These are phyloP conservation scores for Vanrija pseudolonga DNA, from an alignment of 1,284 basidiomycete genomes.

Conservation along the genomic window DNA sequence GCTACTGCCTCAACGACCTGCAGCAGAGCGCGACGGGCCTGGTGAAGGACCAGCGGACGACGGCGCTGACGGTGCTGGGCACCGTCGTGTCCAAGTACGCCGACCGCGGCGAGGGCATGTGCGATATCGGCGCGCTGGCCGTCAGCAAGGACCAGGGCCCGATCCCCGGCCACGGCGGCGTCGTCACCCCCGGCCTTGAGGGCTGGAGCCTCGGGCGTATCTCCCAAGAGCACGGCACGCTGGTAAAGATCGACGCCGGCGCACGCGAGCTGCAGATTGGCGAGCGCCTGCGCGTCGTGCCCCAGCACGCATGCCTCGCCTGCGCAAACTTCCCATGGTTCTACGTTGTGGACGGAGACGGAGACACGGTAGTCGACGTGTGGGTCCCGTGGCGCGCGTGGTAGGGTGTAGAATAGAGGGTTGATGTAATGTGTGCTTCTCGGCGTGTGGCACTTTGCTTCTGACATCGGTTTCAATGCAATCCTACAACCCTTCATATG, in stretches of 20 bases:
- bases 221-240: conserved; percentile 74
- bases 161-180: conserved; percentile 65
- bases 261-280: conserved; percentile 55
- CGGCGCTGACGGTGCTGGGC: conserved; percentile 63
- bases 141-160: conserved; percentile 81
- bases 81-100: conserved; percentile 75
- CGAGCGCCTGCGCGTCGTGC: conserved; percentile 48
- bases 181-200: conserved; percentile 53
- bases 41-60: conserved; percentile 47
- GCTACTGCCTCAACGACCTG: conserved; percentile 78
- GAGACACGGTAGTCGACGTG: conserved; percentile 65
- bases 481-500: too few relatives aligned
- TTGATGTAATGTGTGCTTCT: not conserved
- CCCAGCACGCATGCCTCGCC: conserved; percentile 62
- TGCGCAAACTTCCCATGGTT: conserved; percentile 74
- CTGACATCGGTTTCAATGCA: too few relatives aligned
- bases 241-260: conserved; percentile 42
- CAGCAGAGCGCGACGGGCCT: conserved; percentile 75
- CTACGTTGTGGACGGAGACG: conserved; percentile 67
- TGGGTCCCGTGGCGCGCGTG: conserved; percentile 91
- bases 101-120: conserved; percentile 57
- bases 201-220: conserved; percentile 70
- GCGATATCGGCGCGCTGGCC: conserved; percentile 76
- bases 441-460: too few relatives aligned
- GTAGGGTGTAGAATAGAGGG: conserved; percentile 50